Evolutionary conservation across 495 filamentous ascomycete genomes (phyloP).

Genomic region (Penicillium pulvis): DNA sequence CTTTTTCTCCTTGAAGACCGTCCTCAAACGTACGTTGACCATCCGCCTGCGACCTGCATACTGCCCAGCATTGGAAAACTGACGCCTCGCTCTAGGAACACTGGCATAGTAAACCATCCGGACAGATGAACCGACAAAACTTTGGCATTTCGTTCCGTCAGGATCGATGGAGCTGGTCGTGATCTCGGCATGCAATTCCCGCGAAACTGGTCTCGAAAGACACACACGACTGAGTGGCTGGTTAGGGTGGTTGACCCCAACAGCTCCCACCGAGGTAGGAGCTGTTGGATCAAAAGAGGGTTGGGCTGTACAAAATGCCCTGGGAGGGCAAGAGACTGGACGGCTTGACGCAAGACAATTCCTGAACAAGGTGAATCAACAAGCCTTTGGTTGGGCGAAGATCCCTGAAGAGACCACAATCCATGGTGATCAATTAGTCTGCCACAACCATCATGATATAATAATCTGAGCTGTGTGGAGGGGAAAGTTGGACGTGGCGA

Average conservation of each 20-base stretch:
- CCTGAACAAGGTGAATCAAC: not conserved
- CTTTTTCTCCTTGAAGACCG: constrained; percentile 31
- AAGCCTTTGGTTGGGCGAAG: not conserved
- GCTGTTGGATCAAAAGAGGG: constrained; percentile 7
- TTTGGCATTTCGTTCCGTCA: constrained; percentile 38
- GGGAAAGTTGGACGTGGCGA: not conserved
- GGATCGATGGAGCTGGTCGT: constrained; percentile 35
- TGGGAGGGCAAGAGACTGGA: constrained; percentile 2
- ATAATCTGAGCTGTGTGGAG: not conserved
- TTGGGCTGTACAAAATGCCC: constrained; percentile 9
- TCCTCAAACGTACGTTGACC: constrained; percentile 33
- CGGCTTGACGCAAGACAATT: not conserved
- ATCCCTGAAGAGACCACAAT: not conserved
- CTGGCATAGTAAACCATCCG: constrained; percentile 51
- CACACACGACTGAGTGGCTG: constrained; percentile 3
- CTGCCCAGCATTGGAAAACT: constrained; percentile 48
- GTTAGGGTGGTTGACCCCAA: constrained; percentile 7
- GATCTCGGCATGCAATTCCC: constrained; percentile 40
- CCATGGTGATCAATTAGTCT: not conserved
- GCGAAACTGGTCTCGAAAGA: constrained; percentile 33
- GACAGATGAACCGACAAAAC: constrained; percentile 30
- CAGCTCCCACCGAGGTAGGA: constrained; percentile 1
- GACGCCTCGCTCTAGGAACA: constrained; percentile 45
- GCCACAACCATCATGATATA: not conserved
- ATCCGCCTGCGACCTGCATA: constrained; percentile 44